A percentile compares a stretch with the other conserved stretches of the same genome.
These are phyloP conservation scores for Xerocomus spinulosus DNA, from an alignment of 768 basidiomycete species.

Conservation along the genomic window DNA sequence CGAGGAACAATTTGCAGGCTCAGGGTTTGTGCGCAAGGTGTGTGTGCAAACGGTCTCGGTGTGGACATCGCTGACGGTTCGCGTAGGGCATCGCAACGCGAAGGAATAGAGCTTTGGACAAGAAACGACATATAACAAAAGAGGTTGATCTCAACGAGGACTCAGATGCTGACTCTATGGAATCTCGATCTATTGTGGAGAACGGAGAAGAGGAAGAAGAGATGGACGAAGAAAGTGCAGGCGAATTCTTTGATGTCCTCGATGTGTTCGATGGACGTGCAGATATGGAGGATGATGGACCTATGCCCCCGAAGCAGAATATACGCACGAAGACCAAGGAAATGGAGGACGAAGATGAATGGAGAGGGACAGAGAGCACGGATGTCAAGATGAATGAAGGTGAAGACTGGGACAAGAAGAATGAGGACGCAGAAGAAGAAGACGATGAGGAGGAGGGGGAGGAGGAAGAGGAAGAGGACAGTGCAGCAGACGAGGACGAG, in stretches of 20 bases:
- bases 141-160: slow-evolving; percentile 70
- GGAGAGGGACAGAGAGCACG: slow-evolving; percentile 10
- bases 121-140: slow-evolving; percentile 33
- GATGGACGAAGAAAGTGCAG: slow-evolving; percentile 44
- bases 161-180: slow-evolving; percentile 28
- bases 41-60: neutral
- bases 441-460: too few relatives aligned
- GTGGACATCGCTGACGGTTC: neutral
- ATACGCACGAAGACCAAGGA: slow-evolving; percentile 54
- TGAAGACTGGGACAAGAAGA: slow-evolving; percentile 32
- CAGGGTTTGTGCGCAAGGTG: slow-evolving; percentile 34
- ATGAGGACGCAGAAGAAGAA: slow-evolving; percentile 30
- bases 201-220: slow-evolving; percentile 39
- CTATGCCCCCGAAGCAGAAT: slow-evolving; percentile 9
- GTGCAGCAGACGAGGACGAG: slow-evolving; percentile 32
- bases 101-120: slow-evolving; percentile 22
- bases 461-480: slow-evolving; percentile 28
- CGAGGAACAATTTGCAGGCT: slow-evolving; percentile 71
- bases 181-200: slow-evolving; percentile 14
- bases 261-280: slow-evolving; percentile 65
- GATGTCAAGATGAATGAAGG: slow-evolving; percentile 35
- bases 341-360: slow-evolving; percentile 36
- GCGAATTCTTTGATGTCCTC: slow-evolving; percentile 58
- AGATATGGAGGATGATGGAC: slow-evolving; percentile 26
- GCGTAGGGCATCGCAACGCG: slow-evolving; percentile 10